Evolutionary conservation across 192 early-diverging fungal genomes (phyloP).

Genomic region (Endogone sp.): DNA sequence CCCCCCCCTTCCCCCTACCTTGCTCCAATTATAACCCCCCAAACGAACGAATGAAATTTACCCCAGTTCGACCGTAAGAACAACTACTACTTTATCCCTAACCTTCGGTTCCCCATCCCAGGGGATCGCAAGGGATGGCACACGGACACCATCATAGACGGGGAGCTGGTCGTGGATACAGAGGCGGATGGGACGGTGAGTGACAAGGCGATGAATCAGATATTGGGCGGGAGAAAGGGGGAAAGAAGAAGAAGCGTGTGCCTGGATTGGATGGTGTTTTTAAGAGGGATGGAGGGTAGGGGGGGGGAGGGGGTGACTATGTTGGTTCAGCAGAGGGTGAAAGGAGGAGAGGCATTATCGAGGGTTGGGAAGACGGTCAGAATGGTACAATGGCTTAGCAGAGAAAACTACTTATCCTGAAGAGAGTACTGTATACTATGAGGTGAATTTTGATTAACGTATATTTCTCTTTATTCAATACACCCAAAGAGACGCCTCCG

Average conservation of each 20-base stretch:
- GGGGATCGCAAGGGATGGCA: conserved; percentile 42
- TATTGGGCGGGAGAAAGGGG: too few relatives aligned
- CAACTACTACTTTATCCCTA: conserved; percentile 62
- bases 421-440: too few relatives aligned
- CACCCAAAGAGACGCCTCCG: conserved; percentile 26
- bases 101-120: conserved; percentile 63
- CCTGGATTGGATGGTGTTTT: too few relatives aligned
- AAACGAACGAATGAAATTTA: too few relatives aligned
- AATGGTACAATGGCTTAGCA: neutral
- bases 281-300: too few relatives aligned
- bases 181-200: conserved; percentile 50
- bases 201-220: neutral
- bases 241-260: too few relatives aligned
- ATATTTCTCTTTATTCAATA: neutral
- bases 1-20: too few relatives aligned
- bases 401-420: neutral
- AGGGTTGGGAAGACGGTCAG: neutral
- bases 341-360: too few relatives aligned
- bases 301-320: neutral
- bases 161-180: conserved; percentile 82
- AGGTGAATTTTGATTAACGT: neutral
- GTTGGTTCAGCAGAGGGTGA: neutral
- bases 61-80: conserved; percentile 87
- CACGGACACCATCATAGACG: conserved; percentile 79
- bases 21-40: neutral